phyloP scores from a whole-genome alignment of 257 asterid genomes.

The Capsicum pubescens region DNA sequence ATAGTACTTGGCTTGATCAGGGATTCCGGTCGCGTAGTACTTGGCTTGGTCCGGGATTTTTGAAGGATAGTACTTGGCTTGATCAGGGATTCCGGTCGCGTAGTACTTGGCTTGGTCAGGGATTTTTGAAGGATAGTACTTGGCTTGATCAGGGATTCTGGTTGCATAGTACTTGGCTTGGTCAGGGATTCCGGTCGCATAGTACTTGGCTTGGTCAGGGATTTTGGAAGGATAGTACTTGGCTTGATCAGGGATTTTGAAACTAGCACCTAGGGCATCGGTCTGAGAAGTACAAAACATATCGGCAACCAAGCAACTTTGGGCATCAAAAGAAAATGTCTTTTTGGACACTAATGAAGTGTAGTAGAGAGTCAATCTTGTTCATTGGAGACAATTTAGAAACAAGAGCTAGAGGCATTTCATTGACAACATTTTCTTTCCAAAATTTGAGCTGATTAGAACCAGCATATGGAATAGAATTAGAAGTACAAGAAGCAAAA shows the following conservation, averaged over 20 bases:
- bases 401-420: constrained; percentile 33
- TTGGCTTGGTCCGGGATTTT: neutral
- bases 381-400: constrained; percentile 35
- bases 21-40: neutral
- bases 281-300: neutral
- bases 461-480: constrained; percentile 1
- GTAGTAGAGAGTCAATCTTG: constrained; percentile 10
- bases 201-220: no score
- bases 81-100: rapidly evolving
- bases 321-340: neutral
- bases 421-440: constrained; percentile 30
- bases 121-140: no score
- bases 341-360: constrained; percentile 28
- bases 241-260: neutral
- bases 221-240: no score
- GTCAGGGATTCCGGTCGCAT: no score
- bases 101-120: no score
- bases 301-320: constrained; percentile 24
- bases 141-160: no score
- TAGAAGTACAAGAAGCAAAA: neutral
- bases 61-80: neutral
- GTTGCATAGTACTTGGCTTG: no score
- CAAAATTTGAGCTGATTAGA: constrained; percentile 31
- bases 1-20: neutral
- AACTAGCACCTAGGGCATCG: neutral